phyloP scores from a whole-genome alignment of 352 stramenopile species.

The Globisporangium viniferum region DNA sequence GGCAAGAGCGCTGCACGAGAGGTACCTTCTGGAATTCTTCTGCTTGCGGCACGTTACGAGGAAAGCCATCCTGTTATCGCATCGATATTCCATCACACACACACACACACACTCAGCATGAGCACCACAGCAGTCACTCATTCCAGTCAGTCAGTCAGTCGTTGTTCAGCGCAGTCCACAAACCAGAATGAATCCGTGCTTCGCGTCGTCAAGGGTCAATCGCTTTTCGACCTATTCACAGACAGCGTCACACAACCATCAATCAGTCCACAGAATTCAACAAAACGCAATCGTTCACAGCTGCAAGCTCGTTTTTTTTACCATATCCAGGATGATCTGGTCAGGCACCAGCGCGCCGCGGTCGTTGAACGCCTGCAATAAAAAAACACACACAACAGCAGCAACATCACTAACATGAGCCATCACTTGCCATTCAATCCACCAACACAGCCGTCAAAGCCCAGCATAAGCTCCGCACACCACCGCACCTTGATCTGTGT shows the following conservation, averaged over 20 bases:
- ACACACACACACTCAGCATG: background rate
- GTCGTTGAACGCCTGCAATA: constrained; percentile 75
- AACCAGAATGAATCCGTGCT: constrained; percentile 82
- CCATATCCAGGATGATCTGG: constrained; percentile 88
- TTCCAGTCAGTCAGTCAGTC: background rate
- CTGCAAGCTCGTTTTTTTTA: constrained; percentile 10
- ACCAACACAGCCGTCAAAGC: no score
- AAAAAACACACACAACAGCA: background rate
- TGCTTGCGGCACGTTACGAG: constrained; percentile 86
- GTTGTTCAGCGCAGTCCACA: background rate
- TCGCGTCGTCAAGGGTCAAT: constrained; percentile 60
- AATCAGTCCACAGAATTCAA: background rate
- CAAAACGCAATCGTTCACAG: background rate
- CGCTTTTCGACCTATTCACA: constrained; percentile 63
- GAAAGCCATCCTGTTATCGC: constrained; percentile 76
- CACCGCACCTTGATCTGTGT: constrained; percentile 63
- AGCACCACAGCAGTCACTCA: background rate
- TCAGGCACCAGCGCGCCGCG: constrained; percentile 83
- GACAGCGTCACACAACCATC: constrained; percentile 2
- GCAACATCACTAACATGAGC: no score
- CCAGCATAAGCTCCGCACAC: background rate
- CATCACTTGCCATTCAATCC: no score
- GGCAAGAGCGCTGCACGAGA: background rate
- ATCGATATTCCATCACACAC: background rate
- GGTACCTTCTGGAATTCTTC: constrained; percentile 68